Evolutionary conservation across 768 basidiomycete genomes (phyloP).

Genomic region (Suillus lakei): DNA sequence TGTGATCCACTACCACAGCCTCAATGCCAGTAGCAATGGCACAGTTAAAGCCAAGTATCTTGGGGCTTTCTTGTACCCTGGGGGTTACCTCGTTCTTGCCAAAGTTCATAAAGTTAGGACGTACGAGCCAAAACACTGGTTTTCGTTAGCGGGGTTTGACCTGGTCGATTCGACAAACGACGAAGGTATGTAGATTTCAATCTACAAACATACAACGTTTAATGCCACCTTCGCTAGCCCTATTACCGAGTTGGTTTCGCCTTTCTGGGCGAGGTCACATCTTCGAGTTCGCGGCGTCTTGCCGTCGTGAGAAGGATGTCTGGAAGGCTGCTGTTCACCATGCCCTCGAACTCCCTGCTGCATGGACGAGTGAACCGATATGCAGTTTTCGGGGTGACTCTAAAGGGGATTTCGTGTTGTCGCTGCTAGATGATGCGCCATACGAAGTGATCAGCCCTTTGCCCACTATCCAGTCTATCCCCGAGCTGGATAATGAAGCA

Average conservation of each 20-base stretch:
- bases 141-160: constrained; percentile 75
- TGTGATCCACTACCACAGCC: constrained; percentile 72
- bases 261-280: constrained; percentile 69
- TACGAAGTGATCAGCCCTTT: constrained; percentile 46
- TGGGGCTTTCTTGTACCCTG: constrained; percentile 86
- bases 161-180: constrained; percentile 69
- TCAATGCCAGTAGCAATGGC: constrained; percentile 45
- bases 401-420: constrained; percentile 43
- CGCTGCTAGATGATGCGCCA: constrained; percentile 41
- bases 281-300: constrained; percentile 88
- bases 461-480: constrained; percentile 62
- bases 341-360: constrained; percentile 41
- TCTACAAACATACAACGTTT: not conserved
- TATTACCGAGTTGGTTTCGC: constrained; percentile 83
- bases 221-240: constrained; percentile 48
- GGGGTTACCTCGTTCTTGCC: constrained; percentile 85
- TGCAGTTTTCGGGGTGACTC: constrained; percentile 61
- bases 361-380: constrained; percentile 65
- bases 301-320: constrained; percentile 81
- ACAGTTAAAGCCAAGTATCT: constrained; percentile 83
- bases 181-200: constrained; percentile 63
- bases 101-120: constrained; percentile 81
- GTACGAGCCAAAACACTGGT: constrained; percentile 92
- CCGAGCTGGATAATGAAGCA: constrained; percentile 43
- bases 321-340: constrained; percentile 79